Percentiles rank a stretch among this genome's conserved stretches.
Evolutionary conservation across 108 stramenopile species (phyloP).

Genomic region (Cyclotella sp.): DNA sequence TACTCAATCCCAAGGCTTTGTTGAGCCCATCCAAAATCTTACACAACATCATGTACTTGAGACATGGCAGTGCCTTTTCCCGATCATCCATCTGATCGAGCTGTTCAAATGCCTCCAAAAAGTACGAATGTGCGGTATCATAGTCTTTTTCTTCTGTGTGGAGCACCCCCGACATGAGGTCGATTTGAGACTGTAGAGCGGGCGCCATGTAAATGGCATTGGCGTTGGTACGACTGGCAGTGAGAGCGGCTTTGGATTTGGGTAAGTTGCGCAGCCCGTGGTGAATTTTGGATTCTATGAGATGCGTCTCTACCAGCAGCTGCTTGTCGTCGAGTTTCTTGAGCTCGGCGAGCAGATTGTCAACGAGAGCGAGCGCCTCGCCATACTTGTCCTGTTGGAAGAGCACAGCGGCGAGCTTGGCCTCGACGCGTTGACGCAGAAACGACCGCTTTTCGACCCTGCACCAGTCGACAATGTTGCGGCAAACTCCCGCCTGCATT

Average conservation of each 20-base stretch:
- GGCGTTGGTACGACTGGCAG: constrained; percentile 95
- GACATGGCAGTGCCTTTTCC: constrained; percentile 71
- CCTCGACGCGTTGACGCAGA: constrained; percentile 97
- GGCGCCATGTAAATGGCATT: constrained; percentile 97
- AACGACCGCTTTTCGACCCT: constrained; percentile 93
- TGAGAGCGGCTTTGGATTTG: constrained; percentile 98
- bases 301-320: constrained; percentile 96
- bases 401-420: constrained; percentile 89
- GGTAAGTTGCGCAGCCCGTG: constrained; percentile 96
- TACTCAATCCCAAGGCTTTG: constrained; percentile 78
- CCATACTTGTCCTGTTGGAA: constrained; percentile 82
- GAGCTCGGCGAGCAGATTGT: constrained; percentile 91
- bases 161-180: constrained; percentile 96
- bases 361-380: constrained; percentile 88
- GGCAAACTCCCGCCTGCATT: constrained; percentile 89
- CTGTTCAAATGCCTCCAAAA: constrained; percentile 99
- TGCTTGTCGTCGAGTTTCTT: constrained; percentile 99
- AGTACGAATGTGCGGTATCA: constrained; percentile 98
- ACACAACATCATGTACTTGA: constrained; percentile 99
- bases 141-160: constrained; percentile 99
- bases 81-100: constrained; percentile 88
- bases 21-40: constrained; percentile 87
- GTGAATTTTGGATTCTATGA: constrained; percentile 95
- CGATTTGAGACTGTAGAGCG: constrained; percentile 93
- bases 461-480: constrained; percentile 93